A percentile compares a stretch with the other conserved stretches of the same genome.
Evolutionary conservation across 805 yeast genomes (phyloP).

Genomic region (Saturnispora ahearnii): DNA sequence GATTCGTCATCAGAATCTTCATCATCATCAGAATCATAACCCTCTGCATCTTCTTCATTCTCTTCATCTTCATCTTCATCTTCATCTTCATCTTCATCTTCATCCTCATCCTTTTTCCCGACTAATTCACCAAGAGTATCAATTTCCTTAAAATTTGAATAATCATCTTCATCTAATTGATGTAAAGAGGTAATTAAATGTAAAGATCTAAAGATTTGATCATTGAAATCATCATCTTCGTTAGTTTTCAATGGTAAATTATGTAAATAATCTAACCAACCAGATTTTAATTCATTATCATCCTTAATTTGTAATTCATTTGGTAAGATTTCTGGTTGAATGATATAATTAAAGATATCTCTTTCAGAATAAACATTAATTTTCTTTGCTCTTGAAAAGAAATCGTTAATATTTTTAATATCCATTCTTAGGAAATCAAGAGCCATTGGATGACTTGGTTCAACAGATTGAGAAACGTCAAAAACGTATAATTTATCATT

Average conservation of each 20-base stretch:
- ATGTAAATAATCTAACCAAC: conserved; percentile 29
- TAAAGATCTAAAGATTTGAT: conserved; percentile 77
- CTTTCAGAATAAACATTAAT: conserved; percentile 78
- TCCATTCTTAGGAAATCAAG: conserved; percentile 95
- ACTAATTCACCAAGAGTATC: conserved; percentile 64
- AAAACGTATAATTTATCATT: conserved; percentile 70
- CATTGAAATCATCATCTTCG: conserved; percentile 51
- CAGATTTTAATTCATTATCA: background rate
- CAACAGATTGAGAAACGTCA: conserved; percentile 96
- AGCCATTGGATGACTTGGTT: conserved; percentile 96
- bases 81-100: conserved; percentile 23
- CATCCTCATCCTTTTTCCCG: conserved; percentile 23
- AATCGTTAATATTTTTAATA: conserved; percentile 89
- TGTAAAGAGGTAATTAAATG: conserved; percentile 73
- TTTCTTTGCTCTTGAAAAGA: conserved; percentile 60
- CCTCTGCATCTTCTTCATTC: conserved; percentile 15
- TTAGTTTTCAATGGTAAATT: conserved; percentile 50
- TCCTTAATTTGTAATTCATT: conserved; percentile 28
- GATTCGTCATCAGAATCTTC: conserved; percentile 24
- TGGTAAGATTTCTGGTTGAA: conserved; percentile 26
- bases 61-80: conserved; percentile 26
- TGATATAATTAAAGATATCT: conserved; percentile 68
- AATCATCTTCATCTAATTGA: conserved; percentile 85
- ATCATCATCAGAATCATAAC: conserved; percentile 18
- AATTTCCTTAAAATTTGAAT: conserved; percentile 64